A percentile compares a stretch with the other conserved stretches of the same genome.
Evolutionary conservation across 1,139 yeast genomes (phyloP).

Genomic region (Debaryomyces sp.): DNA sequence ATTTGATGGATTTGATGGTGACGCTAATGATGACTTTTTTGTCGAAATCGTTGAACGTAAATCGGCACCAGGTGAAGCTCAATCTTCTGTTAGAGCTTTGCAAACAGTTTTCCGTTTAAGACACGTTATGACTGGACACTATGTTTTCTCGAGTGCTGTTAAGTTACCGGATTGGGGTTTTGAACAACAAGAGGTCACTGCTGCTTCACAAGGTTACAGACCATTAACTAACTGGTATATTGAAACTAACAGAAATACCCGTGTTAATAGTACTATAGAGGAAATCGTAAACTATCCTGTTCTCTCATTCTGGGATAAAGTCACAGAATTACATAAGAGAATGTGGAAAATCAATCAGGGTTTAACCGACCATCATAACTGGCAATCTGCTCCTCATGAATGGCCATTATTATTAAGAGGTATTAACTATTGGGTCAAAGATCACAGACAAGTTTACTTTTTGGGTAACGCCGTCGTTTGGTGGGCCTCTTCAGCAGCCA

Average conservation of each 20-base stretch:
- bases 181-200: conserved; percentile 95
- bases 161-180: conserved; percentile 96
- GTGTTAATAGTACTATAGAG: conserved; percentile 23
- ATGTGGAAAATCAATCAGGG: conserved; percentile 95
- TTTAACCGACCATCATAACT: conserved; percentile 79
- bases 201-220: conserved; percentile 80
- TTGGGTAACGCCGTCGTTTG: conserved; percentile 89
- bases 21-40: conserved; percentile 92
- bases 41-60: conserved; percentile 76
- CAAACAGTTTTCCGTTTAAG: conserved; percentile 83
- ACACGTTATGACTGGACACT: conserved; percentile 90
- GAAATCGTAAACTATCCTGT: conserved; percentile 57
- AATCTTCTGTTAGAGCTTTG: conserved; percentile 68
- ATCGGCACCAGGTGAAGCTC: conserved; percentile 61
- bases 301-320: conserved; percentile 68
- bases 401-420: conserved; percentile 94
- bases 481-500: conserved; percentile 76
- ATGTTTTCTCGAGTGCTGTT: conserved; percentile 81
- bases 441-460: conserved; percentile 78
- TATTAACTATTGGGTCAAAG: conserved; percentile 89
- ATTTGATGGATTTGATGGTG: conserved; percentile 87
- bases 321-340: conserved; percentile 74
- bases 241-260: conserved; percentile 67
- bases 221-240: conserved; percentile 84
- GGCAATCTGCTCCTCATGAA: conserved; percentile 83